A percentile compares a stretch with the other conserved stretches of the same genome.
These are phyloP conservation scores for Aspergillus amoenus DNA, from an alignment of 2,329 filamentous ascomycete species.

Conservation along the genomic window DNA sequence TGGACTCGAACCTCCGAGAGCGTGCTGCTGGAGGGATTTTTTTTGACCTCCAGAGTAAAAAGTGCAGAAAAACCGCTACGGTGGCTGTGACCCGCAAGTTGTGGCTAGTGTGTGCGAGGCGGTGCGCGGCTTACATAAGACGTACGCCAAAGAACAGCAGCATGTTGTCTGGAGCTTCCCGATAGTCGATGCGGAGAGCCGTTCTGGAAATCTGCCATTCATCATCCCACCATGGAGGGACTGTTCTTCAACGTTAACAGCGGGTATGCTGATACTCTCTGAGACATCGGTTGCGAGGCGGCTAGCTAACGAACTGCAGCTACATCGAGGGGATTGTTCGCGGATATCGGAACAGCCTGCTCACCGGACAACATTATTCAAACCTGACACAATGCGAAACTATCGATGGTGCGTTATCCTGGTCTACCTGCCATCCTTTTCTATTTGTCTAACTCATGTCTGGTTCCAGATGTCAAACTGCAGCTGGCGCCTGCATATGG, in stretches of 20 bases:
- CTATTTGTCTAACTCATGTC: background rate
- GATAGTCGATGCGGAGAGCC: conserved; percentile 14
- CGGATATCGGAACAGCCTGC: conserved; percentile 90
- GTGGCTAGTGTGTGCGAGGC: conserved; percentile 11
- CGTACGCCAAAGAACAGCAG: conserved; percentile 12
- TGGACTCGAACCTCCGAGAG: conserved; percentile 33
- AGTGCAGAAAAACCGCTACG: conserved; percentile 35
- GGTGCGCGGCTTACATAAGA: conserved; percentile 32
- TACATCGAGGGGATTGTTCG: conserved; percentile 97
- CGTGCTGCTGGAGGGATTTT: conserved; percentile 37
- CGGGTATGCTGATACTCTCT: conserved; percentile 57
- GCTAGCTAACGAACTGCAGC: conserved; percentile 49
- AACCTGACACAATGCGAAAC: conserved; percentile 98
- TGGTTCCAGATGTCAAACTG: conserved; percentile 80
- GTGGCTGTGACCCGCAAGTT: conserved; percentile 27
- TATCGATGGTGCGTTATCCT: conserved; percentile 71
- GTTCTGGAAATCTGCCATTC: conserved; percentile 17
- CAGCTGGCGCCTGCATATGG: conserved; percentile 96
- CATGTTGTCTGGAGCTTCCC: conserved; percentile 3
- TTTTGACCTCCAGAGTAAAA: conserved; percentile 32
- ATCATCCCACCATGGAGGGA: conserved; percentile 69
- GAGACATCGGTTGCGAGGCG: background rate
- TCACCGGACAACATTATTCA: conserved; percentile 86
- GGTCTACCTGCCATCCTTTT: conserved; percentile 1
- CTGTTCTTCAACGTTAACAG: conserved; percentile 93